Conservation (phyloP, 2,329 filamentous ascomycete species). For the Calonectria multiphialidica region DNA sequence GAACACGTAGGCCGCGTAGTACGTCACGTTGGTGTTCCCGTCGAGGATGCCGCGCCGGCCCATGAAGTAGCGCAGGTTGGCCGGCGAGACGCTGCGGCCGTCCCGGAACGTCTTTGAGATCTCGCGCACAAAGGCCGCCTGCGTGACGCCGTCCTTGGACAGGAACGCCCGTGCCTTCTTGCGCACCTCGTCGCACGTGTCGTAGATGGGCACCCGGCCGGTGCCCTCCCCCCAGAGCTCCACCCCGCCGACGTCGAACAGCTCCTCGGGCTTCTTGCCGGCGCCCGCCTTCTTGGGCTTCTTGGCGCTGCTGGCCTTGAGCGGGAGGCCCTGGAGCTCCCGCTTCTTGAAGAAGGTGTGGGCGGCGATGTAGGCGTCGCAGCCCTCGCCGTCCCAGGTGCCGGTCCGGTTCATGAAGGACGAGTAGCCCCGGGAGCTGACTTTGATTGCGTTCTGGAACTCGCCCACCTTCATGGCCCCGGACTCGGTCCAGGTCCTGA, state of each 20-base stretch:
- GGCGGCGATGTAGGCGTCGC: slow-evolving; percentile 51
- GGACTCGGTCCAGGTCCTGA: slow-evolving; percentile 39
- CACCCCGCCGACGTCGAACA: slow-evolving; percentile 57
- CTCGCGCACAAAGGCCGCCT: slow-evolving; percentile 64
- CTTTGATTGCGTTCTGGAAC: slow-evolving; percentile 55
- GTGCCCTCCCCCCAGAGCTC: slow-evolving; percentile 60
- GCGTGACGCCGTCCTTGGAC: slow-evolving; percentile 56
- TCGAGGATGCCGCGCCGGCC: slow-evolving; percentile 59
- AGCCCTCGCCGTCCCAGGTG: slow-evolving; percentile 49
- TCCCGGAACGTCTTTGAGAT: slow-evolving; percentile 56
- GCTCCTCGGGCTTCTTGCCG: slow-evolving; percentile 41
- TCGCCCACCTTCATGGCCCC: slow-evolving; percentile 54
- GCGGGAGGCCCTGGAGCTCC: slow-evolving; percentile 60
- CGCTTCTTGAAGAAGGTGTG: slow-evolving; percentile 62
- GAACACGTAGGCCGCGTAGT: slow-evolving; percentile 68
- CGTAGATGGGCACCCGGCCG: slow-evolving; percentile 61
- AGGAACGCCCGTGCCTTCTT: slow-evolving; percentile 67
- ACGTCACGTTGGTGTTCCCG: slow-evolving; percentile 62
- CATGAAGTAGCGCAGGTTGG: slow-evolving; percentile 63
- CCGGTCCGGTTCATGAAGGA: slow-evolving; percentile 64
- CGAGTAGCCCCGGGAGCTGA: slow-evolving; percentile 52
- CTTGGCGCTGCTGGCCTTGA: slow-evolving; percentile 49
- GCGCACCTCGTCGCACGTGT: slow-evolving; percentile 69
- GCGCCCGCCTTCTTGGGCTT: slow-evolving; percentile 37
- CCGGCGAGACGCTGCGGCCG: slow-evolving; percentile 53